Base-by-base conservation (phyloP, 129 eudicot species). In the Chrysanthemum makinoi region DNA sequence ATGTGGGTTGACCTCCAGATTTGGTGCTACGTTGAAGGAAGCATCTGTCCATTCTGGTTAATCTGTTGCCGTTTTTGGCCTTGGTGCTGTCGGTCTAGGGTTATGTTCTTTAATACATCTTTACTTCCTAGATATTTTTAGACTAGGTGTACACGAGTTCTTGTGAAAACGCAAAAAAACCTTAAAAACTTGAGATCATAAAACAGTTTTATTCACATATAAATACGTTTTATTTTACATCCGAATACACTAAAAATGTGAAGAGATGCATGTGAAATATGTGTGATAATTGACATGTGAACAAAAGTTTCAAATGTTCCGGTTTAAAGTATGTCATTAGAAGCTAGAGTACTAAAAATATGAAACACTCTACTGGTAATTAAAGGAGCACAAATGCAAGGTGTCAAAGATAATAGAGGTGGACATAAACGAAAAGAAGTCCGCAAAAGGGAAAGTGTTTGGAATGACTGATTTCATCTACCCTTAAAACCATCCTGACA, bases 81-180 rank as follows among this genome's bases (percentile, higher is more conserved):
- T 86, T 61, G 91, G 91, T 6, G 88, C 82, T 15, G 91, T 86
- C 43, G 91, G 88, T 48, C 88, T 86, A n/a, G 91, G 88, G 76
- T 87, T 83, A 75, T 59, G 54, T 69, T 56, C 4, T 12, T 69
- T 24, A 12, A 49, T 39, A 39, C 44, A 39, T 39, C 9, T 39
- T 39, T 39, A 22, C 48, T 33, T 39, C 10, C 3, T 39, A 39
- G 44, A 39, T 39, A 39, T 6, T 6, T 35, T 6, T 39, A 6
- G 44, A 39, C 44, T 39, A 39, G 9, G 44, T 39, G 44, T 6
- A 6, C 44, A 6, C 7, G 1, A 39, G 44, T 39, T 6, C 44
- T 39, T 39, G 44, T 39, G 44, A 39, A 2, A 39, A 39, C 9
- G 6, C 44, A 6, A 7, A 39, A 28, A 33, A 39, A 39, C 9